Conservation (phyloP, 2,329 filamentous ascomycete species). For the Stylonectria norvegica region DNA sequence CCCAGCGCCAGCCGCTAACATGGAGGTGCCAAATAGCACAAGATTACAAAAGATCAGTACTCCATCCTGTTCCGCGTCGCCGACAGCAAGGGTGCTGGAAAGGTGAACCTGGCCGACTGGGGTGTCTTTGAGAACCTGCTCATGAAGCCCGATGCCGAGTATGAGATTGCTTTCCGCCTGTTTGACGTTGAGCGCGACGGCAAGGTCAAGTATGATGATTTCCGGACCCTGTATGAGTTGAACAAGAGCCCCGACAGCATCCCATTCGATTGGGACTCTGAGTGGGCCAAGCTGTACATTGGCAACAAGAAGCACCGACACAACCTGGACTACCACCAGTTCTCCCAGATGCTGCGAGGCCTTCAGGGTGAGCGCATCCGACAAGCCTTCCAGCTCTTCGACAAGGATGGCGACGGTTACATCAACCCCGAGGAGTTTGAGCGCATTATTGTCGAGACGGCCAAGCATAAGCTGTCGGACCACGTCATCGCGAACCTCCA, state of each 20-base stretch:
- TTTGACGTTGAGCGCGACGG: constrained; percentile 87
- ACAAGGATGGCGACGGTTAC: constrained; percentile 88
- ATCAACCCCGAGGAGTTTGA: constrained; percentile 96
- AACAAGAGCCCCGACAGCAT: constrained; percentile 85
- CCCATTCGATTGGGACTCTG: constrained; percentile 94
- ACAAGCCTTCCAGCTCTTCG: constrained; percentile 89
- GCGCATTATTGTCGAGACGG: constrained; percentile 90
- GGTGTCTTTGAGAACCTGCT: constrained; percentile 91
- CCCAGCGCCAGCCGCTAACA: background rate
- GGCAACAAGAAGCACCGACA: constrained; percentile 85
- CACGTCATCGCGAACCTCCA: constrained; percentile 88
- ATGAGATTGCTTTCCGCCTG: constrained; percentile 95
- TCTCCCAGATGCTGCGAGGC: constrained; percentile 95
- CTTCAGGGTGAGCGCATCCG: constrained; percentile 93
- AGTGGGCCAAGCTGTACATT: constrained; percentile 94
- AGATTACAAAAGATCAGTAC: constrained; percentile 96
- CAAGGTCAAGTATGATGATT: constrained; percentile 83
- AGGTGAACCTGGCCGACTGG: constrained; percentile 81
- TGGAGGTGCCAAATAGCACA: constrained; percentile 63
- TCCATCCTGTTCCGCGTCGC: constrained; percentile 89
- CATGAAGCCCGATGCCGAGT: constrained; percentile 92
- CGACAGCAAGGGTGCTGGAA: constrained; percentile 71
- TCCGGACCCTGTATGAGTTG: constrained; percentile 78
- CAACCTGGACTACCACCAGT: constrained; percentile 91
- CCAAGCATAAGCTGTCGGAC: constrained; percentile 94